These are phyloP conservation scores for Silene conica DNA, from an alignment of 148 eudicot genomes.

Conservation along the genomic window DNA sequence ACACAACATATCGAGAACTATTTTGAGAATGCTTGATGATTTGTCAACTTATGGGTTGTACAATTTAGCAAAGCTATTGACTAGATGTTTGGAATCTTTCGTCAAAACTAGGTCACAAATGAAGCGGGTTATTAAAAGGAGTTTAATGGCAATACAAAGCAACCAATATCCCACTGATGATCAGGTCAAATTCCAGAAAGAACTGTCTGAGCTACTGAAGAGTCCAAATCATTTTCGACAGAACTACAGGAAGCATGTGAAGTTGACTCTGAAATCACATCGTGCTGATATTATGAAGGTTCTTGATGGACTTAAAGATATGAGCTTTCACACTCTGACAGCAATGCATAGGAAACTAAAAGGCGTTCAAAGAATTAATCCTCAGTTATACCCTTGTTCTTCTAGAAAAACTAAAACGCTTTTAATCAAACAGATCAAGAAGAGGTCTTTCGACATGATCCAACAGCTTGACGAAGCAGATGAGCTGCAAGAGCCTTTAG, in stretches of 20 bases:
- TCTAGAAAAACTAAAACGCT: conserved; percentile 32
- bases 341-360: conserved; percentile 68
- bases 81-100: conserved; percentile 37
- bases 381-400: conserved; percentile 26
- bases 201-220: conserved; percentile 34
- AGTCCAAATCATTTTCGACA: conserved; percentile 42
- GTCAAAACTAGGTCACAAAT: conserved; percentile 57
- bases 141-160: conserved; percentile 29
- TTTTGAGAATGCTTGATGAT: conserved; percentile 47
- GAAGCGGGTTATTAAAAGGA: conserved; percentile 48
- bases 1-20: conserved; percentile 21
- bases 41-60: conserved; percentile 60
- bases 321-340: conserved; percentile 37
- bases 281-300: conserved; percentile 40
- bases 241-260: conserved; percentile 15
- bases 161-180: conserved; percentile 13
- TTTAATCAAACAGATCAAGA: conserved; percentile 30
- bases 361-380: conserved; percentile 41
- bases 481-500: conserved; percentile 48
- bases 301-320: conserved; percentile 41
- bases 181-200: conserved; percentile 20
- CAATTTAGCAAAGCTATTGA: conserved; percentile 42
- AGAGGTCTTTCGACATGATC: conserved; percentile 36
- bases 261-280: conserved; percentile 34
- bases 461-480: conserved; percentile 37